Percentiles rank a stretch among this genome's conserved stretches.
Conservation (phyloP, 192 early-diverging fungal species). For the Jimgerdemannia lactiflua region DNA sequence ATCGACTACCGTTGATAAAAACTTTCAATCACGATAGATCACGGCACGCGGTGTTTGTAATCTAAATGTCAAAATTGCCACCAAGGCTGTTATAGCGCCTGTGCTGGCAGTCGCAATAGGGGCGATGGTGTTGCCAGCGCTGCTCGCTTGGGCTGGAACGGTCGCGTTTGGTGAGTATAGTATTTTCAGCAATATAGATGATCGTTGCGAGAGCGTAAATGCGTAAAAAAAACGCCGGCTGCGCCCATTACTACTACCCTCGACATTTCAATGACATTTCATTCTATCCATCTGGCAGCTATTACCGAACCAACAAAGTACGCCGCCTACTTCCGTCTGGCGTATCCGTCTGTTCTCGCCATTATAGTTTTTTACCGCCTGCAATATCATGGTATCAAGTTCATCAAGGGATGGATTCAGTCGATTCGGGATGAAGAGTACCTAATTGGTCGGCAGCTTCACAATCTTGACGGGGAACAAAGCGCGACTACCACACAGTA, state of each 20-base stretch:
- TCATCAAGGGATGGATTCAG: slow-evolving; percentile 71
- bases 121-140: slow-evolving; percentile 5
- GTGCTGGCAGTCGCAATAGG: slow-evolving; percentile 1
- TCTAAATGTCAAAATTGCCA: neutral
- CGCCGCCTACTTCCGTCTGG: slow-evolving; percentile 20
- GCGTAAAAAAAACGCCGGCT: no score
- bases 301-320: slow-evolving; percentile 15
- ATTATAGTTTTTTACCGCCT: slow-evolving; percentile 24
- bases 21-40: neutral
- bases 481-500: neutral
- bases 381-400: slow-evolving; percentile 20
- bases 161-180: neutral
- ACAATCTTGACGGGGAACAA: slow-evolving; percentile 63
- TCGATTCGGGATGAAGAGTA: slow-evolving; percentile 81
- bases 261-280: neutral
- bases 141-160: slow-evolving; percentile 6
- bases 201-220: neutral
- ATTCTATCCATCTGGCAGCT: slow-evolving; percentile 7
- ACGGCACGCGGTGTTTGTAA: neutral
- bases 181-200: neutral
- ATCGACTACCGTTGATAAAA: neutral
- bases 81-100: slow-evolving; percentile 23
- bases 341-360: slow-evolving; percentile 39
- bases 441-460: slow-evolving; percentile 79
- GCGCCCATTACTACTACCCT: no score